A percentile compares a stretch with the other conserved stretches of the same genome.
Conservation (phyloP, 805 yeast species). For the Torulaspora microellipsoides region DNA sequence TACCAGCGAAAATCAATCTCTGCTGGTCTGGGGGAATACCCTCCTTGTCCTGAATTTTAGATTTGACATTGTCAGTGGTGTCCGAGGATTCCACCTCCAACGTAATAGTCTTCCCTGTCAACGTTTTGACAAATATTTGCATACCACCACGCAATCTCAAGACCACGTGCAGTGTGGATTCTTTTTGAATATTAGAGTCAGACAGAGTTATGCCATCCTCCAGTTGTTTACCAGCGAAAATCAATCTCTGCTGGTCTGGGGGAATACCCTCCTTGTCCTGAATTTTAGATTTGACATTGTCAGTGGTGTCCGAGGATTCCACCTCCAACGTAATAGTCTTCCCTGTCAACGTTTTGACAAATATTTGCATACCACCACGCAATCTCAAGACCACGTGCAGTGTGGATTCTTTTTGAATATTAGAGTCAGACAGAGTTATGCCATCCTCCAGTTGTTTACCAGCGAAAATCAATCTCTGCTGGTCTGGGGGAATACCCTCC, state of each 20-base stretch:
- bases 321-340: constrained; percentile 77
- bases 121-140: constrained; percentile 83
- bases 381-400: too few relatives aligned
- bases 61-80: constrained; percentile 87
- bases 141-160: constrained; percentile 81
- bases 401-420: too few relatives aligned
- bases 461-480: too few relatives aligned
- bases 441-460: too few relatives aligned
- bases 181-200: constrained; percentile 91
- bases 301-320: constrained; percentile 89
- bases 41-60: constrained; percentile 89
- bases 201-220: constrained; percentile 90
- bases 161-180: constrained; percentile 77
- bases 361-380: constrained; percentile 90
- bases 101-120: constrained; percentile 84
- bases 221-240: constrained; percentile 90
- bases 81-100: constrained; percentile 81
- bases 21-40: constrained; percentile 95
- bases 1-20: constrained; percentile 89
- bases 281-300: constrained; percentile 85
- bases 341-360: constrained; percentile 81
- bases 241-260: constrained; percentile 89
- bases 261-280: constrained; percentile 94
- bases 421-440: too few relatives aligned
- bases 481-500: too few relatives aligned